Conservation (phyloP, 495 filamentous ascomycete species). For the Aspergillus diversus region DNA sequence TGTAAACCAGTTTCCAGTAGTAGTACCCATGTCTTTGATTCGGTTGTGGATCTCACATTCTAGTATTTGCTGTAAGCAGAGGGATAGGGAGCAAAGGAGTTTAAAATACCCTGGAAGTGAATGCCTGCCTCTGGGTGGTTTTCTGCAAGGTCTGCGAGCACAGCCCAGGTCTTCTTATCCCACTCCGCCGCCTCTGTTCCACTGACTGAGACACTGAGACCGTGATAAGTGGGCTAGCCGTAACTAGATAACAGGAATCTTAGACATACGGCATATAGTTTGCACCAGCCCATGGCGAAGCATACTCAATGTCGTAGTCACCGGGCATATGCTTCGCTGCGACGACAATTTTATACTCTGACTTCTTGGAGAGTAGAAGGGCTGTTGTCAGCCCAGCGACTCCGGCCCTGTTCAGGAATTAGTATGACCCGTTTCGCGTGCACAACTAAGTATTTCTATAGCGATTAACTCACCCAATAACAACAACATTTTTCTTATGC, state of each 20-base stretch:
- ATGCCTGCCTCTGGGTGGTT: slow-evolving; percentile 80
- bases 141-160: slow-evolving; percentile 58
- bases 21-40: slow-evolving; percentile 8
- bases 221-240: no score
- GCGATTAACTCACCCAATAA: no score
- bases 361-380: slow-evolving; percentile 67
- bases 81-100: neutral
- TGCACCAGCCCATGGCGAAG: slow-evolving; percentile 89
- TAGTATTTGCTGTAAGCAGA: no score
- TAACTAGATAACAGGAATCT: neutral
- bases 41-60: no score
- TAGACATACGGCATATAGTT: slow-evolving; percentile 73
- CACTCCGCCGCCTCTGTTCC: slow-evolving; percentile 32
- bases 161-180: slow-evolving; percentile 65
- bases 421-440: no score
- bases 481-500: no score
- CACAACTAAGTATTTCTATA: no score
- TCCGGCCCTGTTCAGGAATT: slow-evolving; percentile 63
- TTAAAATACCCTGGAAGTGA: slow-evolving; percentile 69
- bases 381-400: slow-evolving; percentile 84
- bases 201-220: neutral
- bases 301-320: slow-evolving; percentile 91
- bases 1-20: no score
- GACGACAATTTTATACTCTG: slow-evolving; percentile 57
- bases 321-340: slow-evolving; percentile 77